Evolutionary conservation across 2,329 filamentous ascomycete species (phyloP), one percentile per base, ranked within the genome.

Genomic region (Fusarium sp.): DNA sequence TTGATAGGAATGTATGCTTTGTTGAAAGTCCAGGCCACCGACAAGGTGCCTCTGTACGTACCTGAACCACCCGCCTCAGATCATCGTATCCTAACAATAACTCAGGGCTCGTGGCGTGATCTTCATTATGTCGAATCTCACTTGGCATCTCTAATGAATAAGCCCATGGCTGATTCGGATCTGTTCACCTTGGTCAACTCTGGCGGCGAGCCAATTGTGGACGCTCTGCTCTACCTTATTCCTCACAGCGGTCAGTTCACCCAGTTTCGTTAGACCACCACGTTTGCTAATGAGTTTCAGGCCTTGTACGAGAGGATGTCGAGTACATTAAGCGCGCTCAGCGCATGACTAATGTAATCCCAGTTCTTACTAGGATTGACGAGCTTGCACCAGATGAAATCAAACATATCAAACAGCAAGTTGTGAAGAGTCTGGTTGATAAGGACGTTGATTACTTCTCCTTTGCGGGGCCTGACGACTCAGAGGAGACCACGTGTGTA

Each of bases 1-100:
- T 98, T 49, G 95, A 98, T 79, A 89, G 95, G 35, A 99, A 99
- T 78, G 83, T 99, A 10, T 97, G 94, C 80, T 98, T 99, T 79
- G 91, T 98, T 64, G 95, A 98, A 82, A 95, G 93, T 5, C 90
- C 92, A 16, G 91, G 91, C 18, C 90, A 89, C 80, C 83, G 85
- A 44, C 83, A 79, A 72, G 86, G 85, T 49, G 85, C 83, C 49
- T 88, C 87, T 41, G 86, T 90, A 81, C 68, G 87, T 80, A 51
- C 63, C 23, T 44, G 31, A 35, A 45, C 45, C 45, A 18, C 78
- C 78, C n/a, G 18, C 12, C 18, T 37, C 19, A 38, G 25, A 21
- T 29, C 9, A 14, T 25, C 23, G 5, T 31, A 49, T 54, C 82
- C 80, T 75, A 85, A 86, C 56, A 85, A 82, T 51, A 87, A 35